Evolutionary conservation across 805 yeast genomes (phyloP).

Genomic region (Hermanozyma aechmeae): DNA sequence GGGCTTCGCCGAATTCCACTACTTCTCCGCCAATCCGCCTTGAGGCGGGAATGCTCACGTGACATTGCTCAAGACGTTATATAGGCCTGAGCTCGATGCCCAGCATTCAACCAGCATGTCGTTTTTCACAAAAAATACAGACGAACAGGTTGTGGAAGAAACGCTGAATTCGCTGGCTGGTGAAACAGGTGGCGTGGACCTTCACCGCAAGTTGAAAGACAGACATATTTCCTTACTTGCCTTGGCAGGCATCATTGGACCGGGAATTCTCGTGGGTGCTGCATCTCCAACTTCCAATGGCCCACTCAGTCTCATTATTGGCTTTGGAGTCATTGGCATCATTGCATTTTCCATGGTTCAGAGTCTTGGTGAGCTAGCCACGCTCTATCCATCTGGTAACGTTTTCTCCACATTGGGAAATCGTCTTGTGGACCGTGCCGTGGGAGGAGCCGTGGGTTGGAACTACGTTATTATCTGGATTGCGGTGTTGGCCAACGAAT

Average conservation of each 20-base stretch:
- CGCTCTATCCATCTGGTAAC: constrained; percentile 41
- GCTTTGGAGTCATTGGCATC: constrained; percentile 44
- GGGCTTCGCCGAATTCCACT: too few relatives aligned
- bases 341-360: constrained; percentile 48
- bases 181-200: too few relatives aligned
- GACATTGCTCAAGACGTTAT: too few relatives aligned
- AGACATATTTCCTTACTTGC: constrained; percentile 44
- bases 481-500: constrained; percentile 46
- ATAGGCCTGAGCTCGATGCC: too few relatives aligned
- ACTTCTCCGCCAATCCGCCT: too few relatives aligned
- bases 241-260: constrained; percentile 52
- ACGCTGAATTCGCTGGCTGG: too few relatives aligned
- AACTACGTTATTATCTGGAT: constrained; percentile 48
- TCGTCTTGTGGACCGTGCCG: constrained; percentile 43
- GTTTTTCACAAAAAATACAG: too few relatives aligned
- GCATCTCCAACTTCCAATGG: constrained; percentile 41
- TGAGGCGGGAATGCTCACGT: too few relatives aligned
- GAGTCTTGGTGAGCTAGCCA: constrained; percentile 47
- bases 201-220: constrained; percentile 19
- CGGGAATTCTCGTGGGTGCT: constrained; percentile 47
- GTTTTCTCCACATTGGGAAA: constrained; percentile 46
- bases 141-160: too few relatives aligned
- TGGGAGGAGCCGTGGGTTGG: constrained; percentile 49
- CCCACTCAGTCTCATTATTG: constrained; percentile 44
- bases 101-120: too few relatives aligned